Conservation (phyloP, 306 rosid species). For the Acmispon strigosus region DNA sequence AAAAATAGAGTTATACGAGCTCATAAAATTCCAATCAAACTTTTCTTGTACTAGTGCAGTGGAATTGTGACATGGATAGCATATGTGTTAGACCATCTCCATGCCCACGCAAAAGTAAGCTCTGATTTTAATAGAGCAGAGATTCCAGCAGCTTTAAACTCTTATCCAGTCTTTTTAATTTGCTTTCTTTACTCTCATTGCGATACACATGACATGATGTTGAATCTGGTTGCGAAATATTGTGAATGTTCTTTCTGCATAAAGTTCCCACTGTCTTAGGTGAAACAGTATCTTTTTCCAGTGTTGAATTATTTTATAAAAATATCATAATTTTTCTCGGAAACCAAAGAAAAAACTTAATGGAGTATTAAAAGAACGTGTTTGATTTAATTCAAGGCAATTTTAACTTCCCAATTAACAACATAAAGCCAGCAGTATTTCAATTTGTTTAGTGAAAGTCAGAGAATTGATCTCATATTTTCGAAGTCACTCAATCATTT, state of each 20-base stretch:
- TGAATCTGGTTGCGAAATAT: background rate
- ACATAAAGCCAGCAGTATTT: too few relatives aligned
- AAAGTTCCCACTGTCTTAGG: conserved; percentile 5
- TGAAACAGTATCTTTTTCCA: background rate
- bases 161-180: conserved; percentile 1
- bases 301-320: background rate
- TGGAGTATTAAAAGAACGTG: background rate
- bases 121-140: conserved; percentile 18
- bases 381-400: background rate
- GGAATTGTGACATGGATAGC: conserved; percentile 37
- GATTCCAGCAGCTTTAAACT: conserved; percentile 15
- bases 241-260: conserved; percentile 8
- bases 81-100: conserved; percentile 19
- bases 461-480: too few relatives aligned
- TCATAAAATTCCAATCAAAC: background rate
- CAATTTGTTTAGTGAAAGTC: too few relatives aligned
- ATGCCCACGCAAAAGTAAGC: conserved; percentile 14
- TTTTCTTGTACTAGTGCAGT: conserved; percentile 5
- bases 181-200: background rate
- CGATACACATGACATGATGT: conserved; percentile 17
- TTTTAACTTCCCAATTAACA: background rate
- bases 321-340: background rate
- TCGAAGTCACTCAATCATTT: too few relatives aligned
- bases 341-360: background rate
- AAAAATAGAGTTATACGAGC: too few relatives aligned